Conservation (phyloP, 768 basidiomycete species). For the Lepiota brunneoincarnata region DNA sequence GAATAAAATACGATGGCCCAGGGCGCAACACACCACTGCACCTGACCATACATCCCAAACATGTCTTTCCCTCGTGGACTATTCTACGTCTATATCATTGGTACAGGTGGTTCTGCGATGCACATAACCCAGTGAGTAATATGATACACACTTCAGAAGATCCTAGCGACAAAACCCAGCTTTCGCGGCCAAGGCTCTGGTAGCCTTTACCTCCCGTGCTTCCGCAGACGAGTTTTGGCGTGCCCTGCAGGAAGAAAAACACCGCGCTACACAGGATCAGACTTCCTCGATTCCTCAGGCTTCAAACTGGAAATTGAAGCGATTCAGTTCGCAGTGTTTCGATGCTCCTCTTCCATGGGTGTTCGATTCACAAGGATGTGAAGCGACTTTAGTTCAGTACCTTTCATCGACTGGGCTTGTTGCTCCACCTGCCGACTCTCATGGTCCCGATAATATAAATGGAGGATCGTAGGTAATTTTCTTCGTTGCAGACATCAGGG, state of each 20-base stretch:
- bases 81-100: neutral
- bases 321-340: neutral
- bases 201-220: neutral
- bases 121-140: neutral
- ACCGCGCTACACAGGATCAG: neutral
- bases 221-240: constrained; percentile 4
- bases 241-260: neutral
- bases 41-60: neutral
- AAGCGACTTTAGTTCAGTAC: neutral
- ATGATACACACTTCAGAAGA: neutral
- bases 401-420: neutral
- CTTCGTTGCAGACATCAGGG: neutral
- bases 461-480: neutral
- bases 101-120: neutral
- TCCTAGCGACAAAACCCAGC: too few species aligned
- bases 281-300: too few species aligned
- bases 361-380: neutral
- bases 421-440: neutral
- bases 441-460: constrained; percentile 1
- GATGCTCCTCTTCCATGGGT: neutral
- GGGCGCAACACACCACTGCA: neutral
- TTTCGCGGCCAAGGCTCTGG: neutral
- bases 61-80: too few species aligned
- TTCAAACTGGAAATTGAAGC: neutral
- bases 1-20: neutral